Evolutionary conservation across 345 rosid genomes (phyloP).

Genomic region (Arabis hirsuta): DNA sequence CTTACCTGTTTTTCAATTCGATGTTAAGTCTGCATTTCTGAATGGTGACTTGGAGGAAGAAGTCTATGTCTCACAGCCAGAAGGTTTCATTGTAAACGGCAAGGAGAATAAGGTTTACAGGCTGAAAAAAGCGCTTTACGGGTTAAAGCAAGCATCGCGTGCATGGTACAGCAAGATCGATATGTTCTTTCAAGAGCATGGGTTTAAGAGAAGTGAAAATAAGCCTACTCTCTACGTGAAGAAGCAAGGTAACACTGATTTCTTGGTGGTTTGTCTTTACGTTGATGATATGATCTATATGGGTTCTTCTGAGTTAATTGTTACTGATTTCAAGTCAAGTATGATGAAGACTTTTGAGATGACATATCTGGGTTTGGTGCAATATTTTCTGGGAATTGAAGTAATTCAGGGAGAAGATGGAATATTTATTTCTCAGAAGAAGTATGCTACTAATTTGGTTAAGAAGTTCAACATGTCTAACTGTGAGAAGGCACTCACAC

Average conservation of each 20-base stretch:
- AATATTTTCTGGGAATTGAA: constrained; percentile 2
- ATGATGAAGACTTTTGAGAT: background rate
- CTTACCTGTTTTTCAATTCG: background rate
- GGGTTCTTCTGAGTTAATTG: background rate
- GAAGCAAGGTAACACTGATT: background rate
- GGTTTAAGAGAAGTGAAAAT: background rate
- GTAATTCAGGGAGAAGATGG: background rate
- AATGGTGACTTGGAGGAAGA: background rate
- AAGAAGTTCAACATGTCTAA: background rate
- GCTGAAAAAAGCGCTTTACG: background rate
- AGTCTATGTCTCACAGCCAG: background rate
- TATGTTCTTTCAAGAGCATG: background rate
- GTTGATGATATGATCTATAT: background rate
- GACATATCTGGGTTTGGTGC: background rate
- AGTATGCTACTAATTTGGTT: background rate
- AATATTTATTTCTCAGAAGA: background rate
- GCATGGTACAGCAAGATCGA: background rate
- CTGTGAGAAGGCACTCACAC: constrained; percentile 3
- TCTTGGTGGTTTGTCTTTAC: background rate
- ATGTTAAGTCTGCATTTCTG: background rate
- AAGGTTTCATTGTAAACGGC: background rate
- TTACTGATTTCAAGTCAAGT: background rate
- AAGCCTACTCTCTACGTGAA: background rate
- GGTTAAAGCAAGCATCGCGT: background rate
- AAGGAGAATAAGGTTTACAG: background rate